Evolutionary conservation across 371 early-diverging fungal genomes (phyloP).

Genomic region (Phascolomyces articulosus): DNA sequence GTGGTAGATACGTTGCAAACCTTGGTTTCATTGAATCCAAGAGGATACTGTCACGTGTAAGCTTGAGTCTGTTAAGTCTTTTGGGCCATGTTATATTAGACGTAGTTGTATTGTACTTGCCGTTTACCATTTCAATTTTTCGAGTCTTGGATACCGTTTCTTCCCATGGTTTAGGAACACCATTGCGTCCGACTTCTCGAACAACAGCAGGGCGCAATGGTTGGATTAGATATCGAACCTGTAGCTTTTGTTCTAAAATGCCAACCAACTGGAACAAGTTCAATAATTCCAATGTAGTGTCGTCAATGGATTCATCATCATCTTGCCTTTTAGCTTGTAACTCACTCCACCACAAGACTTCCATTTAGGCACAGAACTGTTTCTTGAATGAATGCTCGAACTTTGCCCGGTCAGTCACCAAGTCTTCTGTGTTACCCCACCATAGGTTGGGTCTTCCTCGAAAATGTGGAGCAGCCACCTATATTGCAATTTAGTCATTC

Average conservation of each 20-base stretch:
- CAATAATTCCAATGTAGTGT: neutral
- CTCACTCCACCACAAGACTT: constrained; percentile 3
- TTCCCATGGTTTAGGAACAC: neutral
- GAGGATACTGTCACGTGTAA: no score
- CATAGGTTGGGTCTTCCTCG: neutral
- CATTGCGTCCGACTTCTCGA: neutral
- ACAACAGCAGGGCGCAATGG: neutral
- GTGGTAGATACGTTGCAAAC: constrained; percentile 21
- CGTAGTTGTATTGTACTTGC: constrained; percentile 9
- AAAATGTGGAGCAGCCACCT: constrained; percentile 6
- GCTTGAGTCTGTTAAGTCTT: no score
- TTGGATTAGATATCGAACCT: neutral
- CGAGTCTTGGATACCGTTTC: neutral
- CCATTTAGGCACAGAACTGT: neutral
- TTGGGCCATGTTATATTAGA: no score
- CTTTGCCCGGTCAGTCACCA: neutral
- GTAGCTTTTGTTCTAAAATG: neutral
- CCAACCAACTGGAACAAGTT: constrained; percentile 1
- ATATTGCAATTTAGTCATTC: neutral
- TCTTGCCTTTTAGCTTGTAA: constrained; percentile 1
- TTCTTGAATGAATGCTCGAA: neutral
- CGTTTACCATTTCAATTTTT: neutral
- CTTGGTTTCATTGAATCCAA: constrained; percentile 23
- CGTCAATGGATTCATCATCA: constrained; percentile 2
- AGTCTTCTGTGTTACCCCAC: neutral